Percentiles rank a stretch among this genome's conserved stretches.
Conservation (phyloP, 108 stramenopile genomes). For the Cyclotella atomus region DNA sequence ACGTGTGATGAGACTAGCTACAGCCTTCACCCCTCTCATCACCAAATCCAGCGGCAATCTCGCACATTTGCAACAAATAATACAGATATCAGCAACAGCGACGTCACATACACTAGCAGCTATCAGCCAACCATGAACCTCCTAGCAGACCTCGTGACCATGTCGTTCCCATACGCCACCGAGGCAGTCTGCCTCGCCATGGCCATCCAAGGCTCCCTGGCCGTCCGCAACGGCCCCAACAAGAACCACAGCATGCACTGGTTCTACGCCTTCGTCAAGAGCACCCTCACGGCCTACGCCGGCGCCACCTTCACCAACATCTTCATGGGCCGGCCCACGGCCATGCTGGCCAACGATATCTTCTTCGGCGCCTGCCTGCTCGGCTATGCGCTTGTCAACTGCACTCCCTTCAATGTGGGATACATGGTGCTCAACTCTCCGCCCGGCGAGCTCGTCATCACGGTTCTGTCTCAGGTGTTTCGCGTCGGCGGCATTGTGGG, state of each 20-base stretch:
- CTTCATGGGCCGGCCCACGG: slow-evolving; percentile 86
- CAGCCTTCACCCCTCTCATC: too few species aligned
- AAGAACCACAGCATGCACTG: slow-evolving; percentile 62
- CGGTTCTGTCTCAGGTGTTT: slow-evolving; percentile 69
- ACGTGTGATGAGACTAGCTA: too few species aligned
- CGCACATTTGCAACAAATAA: too few species aligned
- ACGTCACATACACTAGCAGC: background rate
- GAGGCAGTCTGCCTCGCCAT: slow-evolving; percentile 64
- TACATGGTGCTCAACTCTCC: slow-evolving; percentile 60
- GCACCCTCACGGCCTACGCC: slow-evolving; percentile 66
- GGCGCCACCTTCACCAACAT: slow-evolving; percentile 73
- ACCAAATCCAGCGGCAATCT: too few species aligned
- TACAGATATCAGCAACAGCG: too few species aligned
- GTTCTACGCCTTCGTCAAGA: slow-evolving; percentile 82
- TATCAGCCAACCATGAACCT: slow-evolving; percentile 1
- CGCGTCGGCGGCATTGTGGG: slow-evolving; percentile 62
- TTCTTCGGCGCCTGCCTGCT: slow-evolving; percentile 60
- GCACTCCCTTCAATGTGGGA: slow-evolving; percentile 67
- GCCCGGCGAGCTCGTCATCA: slow-evolving; percentile 50
- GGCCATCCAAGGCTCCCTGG: slow-evolving; percentile 78
- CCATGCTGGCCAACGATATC: slow-evolving; percentile 78
- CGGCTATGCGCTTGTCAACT: slow-evolving; percentile 69
- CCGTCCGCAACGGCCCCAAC: slow-evolving; percentile 73
- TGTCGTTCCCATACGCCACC: slow-evolving; percentile 51
- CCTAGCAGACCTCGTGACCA: slow-evolving; percentile 54